phyloP scores from a whole-genome alignment of 2,329 filamentous ascomycete species.

The Ceratocystis albifundus region DNA sequence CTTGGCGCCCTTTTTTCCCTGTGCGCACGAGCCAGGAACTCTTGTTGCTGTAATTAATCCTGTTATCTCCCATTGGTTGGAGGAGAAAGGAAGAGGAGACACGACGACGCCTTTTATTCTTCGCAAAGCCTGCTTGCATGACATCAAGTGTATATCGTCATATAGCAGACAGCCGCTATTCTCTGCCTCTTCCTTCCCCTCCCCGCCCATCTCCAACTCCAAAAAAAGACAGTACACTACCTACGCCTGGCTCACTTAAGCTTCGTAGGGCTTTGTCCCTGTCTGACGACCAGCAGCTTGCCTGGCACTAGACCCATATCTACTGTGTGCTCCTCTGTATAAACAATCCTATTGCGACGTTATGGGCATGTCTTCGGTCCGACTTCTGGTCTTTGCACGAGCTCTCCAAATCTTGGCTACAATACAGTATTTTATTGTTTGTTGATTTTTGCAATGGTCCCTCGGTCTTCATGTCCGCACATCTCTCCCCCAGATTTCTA shows the following conservation, averaged over 20 bases:
- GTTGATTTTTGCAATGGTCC: neutral
- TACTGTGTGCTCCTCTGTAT: neutral
- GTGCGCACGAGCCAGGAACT: conserved; percentile 3
- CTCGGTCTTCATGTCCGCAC: neutral
- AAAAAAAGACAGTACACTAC: neutral
- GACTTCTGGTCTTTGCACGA: conserved; percentile 7
- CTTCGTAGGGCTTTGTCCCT: neutral
- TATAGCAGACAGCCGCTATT: neutral
- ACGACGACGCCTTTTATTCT: neutral
- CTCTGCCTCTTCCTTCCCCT: neutral
- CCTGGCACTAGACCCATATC: neutral
- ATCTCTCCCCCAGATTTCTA: neutral
- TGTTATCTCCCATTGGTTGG: neutral
- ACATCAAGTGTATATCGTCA: neutral
- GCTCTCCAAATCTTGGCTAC: neutral
- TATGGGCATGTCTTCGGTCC: conserved; percentile 6
- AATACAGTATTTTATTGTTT: neutral
- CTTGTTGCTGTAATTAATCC: neutral
- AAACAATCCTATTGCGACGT: neutral
- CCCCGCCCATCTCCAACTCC: neutral
- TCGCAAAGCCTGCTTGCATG: neutral
- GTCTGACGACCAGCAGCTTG: neutral
- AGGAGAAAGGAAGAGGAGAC: neutral
- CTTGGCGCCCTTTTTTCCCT: neutral
- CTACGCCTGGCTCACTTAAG: neutral